A percentile compares a stretch with the other conserved stretches of the same genome.
Conservation (phyloP, 805 yeast species). For the Nakazawaea wyomingensis region DNA sequence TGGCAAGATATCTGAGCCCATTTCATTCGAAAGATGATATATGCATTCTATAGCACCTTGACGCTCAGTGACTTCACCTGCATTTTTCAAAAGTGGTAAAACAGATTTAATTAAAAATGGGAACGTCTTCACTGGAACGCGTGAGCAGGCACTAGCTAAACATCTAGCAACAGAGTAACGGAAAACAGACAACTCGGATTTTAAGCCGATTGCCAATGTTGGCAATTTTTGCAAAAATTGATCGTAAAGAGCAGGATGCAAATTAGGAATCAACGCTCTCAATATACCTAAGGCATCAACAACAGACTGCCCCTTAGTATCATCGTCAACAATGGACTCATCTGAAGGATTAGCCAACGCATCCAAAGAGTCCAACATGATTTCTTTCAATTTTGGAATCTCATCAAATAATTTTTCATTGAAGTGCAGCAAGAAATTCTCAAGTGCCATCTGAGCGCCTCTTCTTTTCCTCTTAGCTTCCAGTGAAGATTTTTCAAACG, state of each 20-base stretch:
- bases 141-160: constrained; percentile 71
- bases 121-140: constrained; percentile 65
- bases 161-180: constrained; percentile 90
- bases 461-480: constrained; percentile 77
- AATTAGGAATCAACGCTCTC: constrained; percentile 63
- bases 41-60: constrained; percentile 94
- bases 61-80: constrained; percentile 62
- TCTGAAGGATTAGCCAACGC: constrained; percentile 20
- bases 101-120: constrained; percentile 73
- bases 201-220: constrained; percentile 46
- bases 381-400: constrained; percentile 60
- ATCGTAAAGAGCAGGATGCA: constrained; percentile 43
- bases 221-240: constrained; percentile 52
- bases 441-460: constrained; percentile 75
- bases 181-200: constrained; percentile 72
- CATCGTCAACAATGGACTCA: constrained; percentile 30
- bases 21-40: constrained; percentile 74
- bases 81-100: constrained; percentile 76
- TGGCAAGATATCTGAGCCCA: constrained; percentile 89
- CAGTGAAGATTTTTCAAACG: constrained; percentile 56
- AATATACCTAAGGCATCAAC: constrained; percentile 84
- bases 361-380: constrained; percentile 62
- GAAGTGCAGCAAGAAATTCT: constrained; percentile 48
- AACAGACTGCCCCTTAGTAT: constrained; percentile 63
- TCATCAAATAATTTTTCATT: constrained; percentile 48